Evolutionary conservation across 1,284 basidiomycete species (phyloP), one percentile per base, ranked within the genome.

Genomic region (Pseudozyma sp.): DNA sequence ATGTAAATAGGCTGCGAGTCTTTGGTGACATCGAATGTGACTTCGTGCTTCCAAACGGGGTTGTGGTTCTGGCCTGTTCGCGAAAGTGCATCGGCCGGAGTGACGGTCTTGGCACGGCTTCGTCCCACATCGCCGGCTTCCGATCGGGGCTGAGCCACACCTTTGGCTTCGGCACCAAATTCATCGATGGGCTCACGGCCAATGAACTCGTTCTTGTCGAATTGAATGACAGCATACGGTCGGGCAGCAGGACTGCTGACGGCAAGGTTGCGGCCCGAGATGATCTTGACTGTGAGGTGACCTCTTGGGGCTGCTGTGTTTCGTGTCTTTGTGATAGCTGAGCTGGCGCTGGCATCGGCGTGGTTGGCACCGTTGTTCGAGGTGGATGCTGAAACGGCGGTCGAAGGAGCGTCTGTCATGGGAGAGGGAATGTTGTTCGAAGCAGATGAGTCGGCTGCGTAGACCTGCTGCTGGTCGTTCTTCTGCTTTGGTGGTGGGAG

Each of bases 121-220:
- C 92, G 85, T 40, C 87, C 89, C 39, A 89, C 89, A 21, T 91
- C 90, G 52, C 88, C 86, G 43, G 88, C 88, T 73, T 88, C 86
- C 79, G 89, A 68, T 19, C 90, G 72, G 89, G 87, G 89, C 36
- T 89, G 90, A 9, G 93, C 89, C 39, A 90, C 88, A 72, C 93
- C 93, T 83, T 91, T 92, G 82, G 92, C 91, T 85, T 94, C 92
- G 86, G 91, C 92, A 85, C 92, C 93, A n/a, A 89, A 87, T 83
- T 94, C 93, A 77, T 91, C 85, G 47, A 92, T 93, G 19, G 96
- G 94, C 82, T 97, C 93, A 64, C 96, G 88, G 76, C 91, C 92
- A 84, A 99, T 92, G 85, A 98, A 99, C 87, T 99, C 96, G 89
- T 95, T 98, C 87, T 98, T 93, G 88, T 99, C 96, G 86, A 98